Conservation (phyloP, 108 stramenopile genomes). For the Fistulifera solaris region DNA sequence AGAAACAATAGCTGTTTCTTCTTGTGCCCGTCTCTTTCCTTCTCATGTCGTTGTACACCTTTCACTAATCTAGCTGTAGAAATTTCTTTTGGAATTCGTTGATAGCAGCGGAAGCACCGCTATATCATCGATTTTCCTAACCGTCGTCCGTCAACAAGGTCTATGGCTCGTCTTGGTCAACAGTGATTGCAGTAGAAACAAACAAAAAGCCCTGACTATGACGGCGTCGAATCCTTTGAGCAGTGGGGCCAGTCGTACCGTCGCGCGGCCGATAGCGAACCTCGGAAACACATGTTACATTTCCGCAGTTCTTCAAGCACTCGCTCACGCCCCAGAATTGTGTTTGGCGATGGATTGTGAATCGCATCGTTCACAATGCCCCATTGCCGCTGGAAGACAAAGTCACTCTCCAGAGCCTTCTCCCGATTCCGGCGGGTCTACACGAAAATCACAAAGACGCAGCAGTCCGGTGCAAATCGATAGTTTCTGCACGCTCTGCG, state of each 20-base stretch:
- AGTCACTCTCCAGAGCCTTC: constrained; percentile 23
- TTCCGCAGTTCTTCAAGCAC: constrained; percentile 74
- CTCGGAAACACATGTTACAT: constrained; percentile 88
- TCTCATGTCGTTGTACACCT: too few species aligned
- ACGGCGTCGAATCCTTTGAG: too few species aligned
- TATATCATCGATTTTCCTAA: too few species aligned
- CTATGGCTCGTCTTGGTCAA: too few species aligned
- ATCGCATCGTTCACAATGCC: constrained; percentile 53
- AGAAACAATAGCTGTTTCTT: too few species aligned
- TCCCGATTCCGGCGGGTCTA: constrained; percentile 5
- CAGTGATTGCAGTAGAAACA: too few species aligned
- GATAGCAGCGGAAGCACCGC: too few species aligned
- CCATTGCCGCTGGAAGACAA: constrained; percentile 24
- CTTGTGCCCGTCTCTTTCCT: too few species aligned
- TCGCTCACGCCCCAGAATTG: constrained; percentile 83
- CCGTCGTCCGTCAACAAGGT: too few species aligned
- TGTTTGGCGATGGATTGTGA: constrained; percentile 77
- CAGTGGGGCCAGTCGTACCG: constrained; percentile 14
- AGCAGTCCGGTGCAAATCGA: constrained; percentile 12
- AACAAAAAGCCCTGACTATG: too few species aligned
- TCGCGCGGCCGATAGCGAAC: constrained; percentile 67
- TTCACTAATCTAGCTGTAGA: too few species aligned
- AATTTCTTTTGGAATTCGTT: too few species aligned
- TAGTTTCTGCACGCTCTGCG: constrained; percentile 75
- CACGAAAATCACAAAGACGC: constrained; percentile 7